Evolutionary conservation across 306 rosid species (phyloP), one percentile per base, ranked within the genome.

Genomic region (Lupinus albus): DNA sequence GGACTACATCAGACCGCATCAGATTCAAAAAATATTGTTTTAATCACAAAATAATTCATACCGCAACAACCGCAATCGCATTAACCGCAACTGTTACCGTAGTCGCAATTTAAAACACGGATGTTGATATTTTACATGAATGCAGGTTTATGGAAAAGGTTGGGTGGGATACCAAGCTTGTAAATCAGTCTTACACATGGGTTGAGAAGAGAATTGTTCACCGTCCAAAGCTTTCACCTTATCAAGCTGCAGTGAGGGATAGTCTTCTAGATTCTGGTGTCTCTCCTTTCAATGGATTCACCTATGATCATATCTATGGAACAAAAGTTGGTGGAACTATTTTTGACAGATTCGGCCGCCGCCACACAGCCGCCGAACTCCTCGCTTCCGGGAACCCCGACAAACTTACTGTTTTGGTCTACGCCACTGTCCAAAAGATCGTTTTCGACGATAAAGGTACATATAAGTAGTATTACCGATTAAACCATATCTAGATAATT

Each of bases 271-370:
- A 81, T 41, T 74, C 71, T 21, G 98, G 98, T 1, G 68, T 93
- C 7, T 81, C 93, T 8, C 98, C 98, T 49, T 89, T 78, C 46
- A 93, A 93, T 74, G 98, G 98, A 0, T 93, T 93, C 86, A 93
- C 98, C 55, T 93, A 84, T 55, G 98, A 93, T 75, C 98, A 93
- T 68, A 7, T 88, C 11, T 86, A 83, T 62, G 98, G 98, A 55
- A 93, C 98, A 64, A 93, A 93, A 60, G 78, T 93, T 57, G 98
- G 98, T 11, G 98, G 98, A 63, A 93, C 98, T 82, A 93, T 88
- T 63, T 93, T 81, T 1, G 98, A 93, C 53, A 76, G 83, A 14
- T 89, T 81, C 2, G 94, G 95, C 47, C 89, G 87, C 30, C 91
- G 97, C 32, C 96, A 93, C 83, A 83, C 98, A 0, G 77, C 98